Percentiles rank a stretch among this genome's conserved stretches.
Evolutionary conservation across 2,329 filamentous ascomycete species (phyloP).

Genomic region (Exophiala sideris): DNA sequence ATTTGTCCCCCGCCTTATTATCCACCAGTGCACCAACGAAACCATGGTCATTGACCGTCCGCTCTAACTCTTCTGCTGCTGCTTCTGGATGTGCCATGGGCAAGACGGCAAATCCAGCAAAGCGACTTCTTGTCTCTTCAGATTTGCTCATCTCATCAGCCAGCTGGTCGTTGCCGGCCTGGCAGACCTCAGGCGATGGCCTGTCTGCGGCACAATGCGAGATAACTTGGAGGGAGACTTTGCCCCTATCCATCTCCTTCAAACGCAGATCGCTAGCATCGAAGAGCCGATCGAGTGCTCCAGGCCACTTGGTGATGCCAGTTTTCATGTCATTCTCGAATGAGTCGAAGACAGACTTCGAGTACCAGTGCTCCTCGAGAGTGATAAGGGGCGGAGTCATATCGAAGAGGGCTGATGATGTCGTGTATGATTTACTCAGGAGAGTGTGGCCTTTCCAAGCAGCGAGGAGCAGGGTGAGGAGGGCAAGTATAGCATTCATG

Average conservation of each 20-base stretch:
- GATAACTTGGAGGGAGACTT: constrained; percentile 16
- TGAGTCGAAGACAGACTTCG: constrained; percentile 6
- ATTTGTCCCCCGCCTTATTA: constrained; percentile 33
- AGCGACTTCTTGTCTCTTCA: constrained; percentile 27
- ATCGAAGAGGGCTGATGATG: too few relatives aligned
- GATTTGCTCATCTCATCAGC: constrained; percentile 30
- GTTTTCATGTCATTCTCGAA: constrained; percentile 7
- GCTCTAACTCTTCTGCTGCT: constrained; percentile 35
- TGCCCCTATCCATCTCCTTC: constrained; percentile 14
- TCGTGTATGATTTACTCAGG: too few relatives aligned
- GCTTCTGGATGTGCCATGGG: constrained; percentile 38
- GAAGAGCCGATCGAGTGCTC: constrained; percentile 8
- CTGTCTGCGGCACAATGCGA: constrained; percentile 16
- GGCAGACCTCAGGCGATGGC: constrained; percentile 7
- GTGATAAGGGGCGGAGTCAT: constrained; percentile 20
- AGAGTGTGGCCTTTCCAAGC: too few relatives aligned
- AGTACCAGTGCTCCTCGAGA: constrained; percentile 22
- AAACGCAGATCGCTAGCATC: constrained; percentile 12
- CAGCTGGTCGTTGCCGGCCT: constrained; percentile 13
- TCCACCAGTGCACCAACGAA: constrained; percentile 50
- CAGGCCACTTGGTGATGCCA: constrained; percentile 5
- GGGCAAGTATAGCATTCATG: too few relatives aligned
- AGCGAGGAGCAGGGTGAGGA: too few relatives aligned
- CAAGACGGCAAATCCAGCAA: constrained; percentile 43
- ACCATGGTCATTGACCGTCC: constrained; percentile 41